Evolutionary conservation across 1,139 yeast genomes (phyloP), one percentile per base, ranked within the genome.

Genomic region (Suhomyces choctaworum): DNA sequence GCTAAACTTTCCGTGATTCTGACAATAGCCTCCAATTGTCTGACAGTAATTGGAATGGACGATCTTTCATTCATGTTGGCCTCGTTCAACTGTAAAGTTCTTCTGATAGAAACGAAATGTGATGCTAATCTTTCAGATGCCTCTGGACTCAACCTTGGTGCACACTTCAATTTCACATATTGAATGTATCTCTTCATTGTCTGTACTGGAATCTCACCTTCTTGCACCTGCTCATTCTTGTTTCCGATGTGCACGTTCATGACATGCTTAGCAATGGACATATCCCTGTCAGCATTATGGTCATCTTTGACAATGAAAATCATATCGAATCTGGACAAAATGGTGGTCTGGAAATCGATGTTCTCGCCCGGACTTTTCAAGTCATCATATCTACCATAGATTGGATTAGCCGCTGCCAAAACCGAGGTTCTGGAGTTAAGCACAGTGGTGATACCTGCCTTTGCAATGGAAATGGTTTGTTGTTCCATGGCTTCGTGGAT

Each of bases 401-500:
- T 81, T 6, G 99, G 99, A 61, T 94, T 94, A 5, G 98, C 98
- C 16, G 98, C 98, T 0, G 98, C 98, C 34, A 94, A 70, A 1
- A 94, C 98, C 25, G 96, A 82, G 1, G 98, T 92, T 65, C 99
- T 76, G 2, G 98, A 90, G 60, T 92, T 92, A 47, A 92, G 73
- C 39, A 92, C 89, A 0, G 99, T 94, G 4, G 97, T 92, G 50
- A 92, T 92, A 60, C 99, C 99, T 7, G 99, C 99, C 60, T 92
- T 92, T 30, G 98, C 98, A 58, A 92, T 89, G n/a, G 97, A 90
- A 47, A 92, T 92, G 1, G 98, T 92, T 64, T 92, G 99, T 64
- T 92, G 99, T 68, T 92, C 99, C 99, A 92, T 92, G 7, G 98
- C 98, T 71, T 92, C 99, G 62, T 92, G 99, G 51, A 92, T 94